phyloP scores from a whole-genome alignment of 352 stramenopile species.

The Pythium rhizo-oryzae region DNA sequence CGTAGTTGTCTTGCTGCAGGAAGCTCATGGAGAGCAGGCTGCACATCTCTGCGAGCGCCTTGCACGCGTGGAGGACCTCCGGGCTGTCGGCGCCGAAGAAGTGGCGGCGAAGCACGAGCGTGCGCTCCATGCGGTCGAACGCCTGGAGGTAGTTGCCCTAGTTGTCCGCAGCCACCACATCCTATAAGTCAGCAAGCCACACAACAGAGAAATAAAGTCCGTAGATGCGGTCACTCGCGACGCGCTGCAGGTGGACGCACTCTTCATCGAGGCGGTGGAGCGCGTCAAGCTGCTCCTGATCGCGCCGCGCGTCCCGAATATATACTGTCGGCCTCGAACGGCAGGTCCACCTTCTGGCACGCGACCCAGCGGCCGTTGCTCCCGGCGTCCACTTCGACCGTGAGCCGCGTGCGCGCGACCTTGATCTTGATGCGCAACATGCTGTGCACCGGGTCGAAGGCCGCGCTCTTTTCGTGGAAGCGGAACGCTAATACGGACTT shows the following conservation, averaged over 20 bases:
- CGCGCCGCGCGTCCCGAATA: constrained; percentile 44
- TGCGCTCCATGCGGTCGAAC: constrained; percentile 92
- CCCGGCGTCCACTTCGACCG: constrained; percentile 71
- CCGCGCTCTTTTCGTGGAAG: constrained; percentile 77
- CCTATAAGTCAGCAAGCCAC: no score
- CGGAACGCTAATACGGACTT: no score
- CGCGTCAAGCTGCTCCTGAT: constrained; percentile 75
- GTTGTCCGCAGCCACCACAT: no score
- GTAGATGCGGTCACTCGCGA: no score
- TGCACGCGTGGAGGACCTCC: constrained; percentile 86
- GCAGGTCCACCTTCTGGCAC: constrained; percentile 67
- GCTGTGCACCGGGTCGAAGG: constrained; percentile 84
- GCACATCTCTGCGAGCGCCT: constrained; percentile 92
- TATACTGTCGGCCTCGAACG: constrained; percentile 70
- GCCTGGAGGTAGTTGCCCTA: no score
- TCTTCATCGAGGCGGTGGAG: constrained; percentile 76
- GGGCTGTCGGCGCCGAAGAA: constrained; percentile 92
- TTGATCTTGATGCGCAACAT: constrained; percentile 80
- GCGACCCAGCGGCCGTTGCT: constrained; percentile 59
- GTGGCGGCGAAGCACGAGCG: constrained; percentile 66
- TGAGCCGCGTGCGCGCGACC: constrained; percentile 56
- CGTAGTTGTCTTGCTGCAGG: constrained; percentile 93
- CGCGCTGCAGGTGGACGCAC: no score
- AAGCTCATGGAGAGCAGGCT: constrained; percentile 95
- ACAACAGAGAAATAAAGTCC: no score